Conservation (phyloP, 176 grass and related monocot species). For the Chrysopogon serrulatus region DNA sequence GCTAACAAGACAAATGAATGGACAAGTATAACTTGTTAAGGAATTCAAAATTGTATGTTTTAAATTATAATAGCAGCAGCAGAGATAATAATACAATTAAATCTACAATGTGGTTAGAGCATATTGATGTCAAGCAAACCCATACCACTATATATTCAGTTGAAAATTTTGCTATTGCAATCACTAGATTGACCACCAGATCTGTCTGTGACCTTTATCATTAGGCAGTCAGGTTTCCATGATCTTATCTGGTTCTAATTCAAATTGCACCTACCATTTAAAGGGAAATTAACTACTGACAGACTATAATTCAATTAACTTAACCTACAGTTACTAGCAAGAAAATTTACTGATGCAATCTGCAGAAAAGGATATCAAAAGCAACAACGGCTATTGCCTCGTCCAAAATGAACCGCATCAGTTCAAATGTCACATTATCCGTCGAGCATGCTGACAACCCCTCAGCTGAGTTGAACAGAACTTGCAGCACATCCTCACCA, state of each 20-base stretch:
- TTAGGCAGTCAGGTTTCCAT: neutral
- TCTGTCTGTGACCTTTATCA: neutral
- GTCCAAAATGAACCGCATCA: conserved; percentile 82
- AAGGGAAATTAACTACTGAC: neutral
- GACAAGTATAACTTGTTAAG: conserved; percentile 81
- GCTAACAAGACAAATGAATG: conserved; percentile 97
- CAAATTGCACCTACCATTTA: neutral
- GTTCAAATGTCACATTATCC: conserved; percentile 61
- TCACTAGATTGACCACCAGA: neutral
- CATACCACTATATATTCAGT: neutral
- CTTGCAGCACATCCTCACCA: conserved; percentile 97
- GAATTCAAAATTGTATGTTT: conserved; percentile 34
- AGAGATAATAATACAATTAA: neutral
- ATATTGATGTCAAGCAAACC: neutral
- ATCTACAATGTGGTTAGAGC: neutral
- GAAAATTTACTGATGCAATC: neutral
- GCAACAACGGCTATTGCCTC: conserved; percentile 78
- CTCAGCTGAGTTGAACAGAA: conserved; percentile 94
- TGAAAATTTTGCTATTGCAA: neutral
- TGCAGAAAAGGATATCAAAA: conserved; percentile 93
- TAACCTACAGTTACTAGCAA: conserved; percentile 7
- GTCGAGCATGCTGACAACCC: conserved; percentile 71
- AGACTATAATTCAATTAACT: conserved; percentile 17
- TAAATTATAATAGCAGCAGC: neutral
- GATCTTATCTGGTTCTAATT: neutral